Base-by-base conservation (phyloP, 768 basidiomycete species). In the Amanita thiersii region DNA sequence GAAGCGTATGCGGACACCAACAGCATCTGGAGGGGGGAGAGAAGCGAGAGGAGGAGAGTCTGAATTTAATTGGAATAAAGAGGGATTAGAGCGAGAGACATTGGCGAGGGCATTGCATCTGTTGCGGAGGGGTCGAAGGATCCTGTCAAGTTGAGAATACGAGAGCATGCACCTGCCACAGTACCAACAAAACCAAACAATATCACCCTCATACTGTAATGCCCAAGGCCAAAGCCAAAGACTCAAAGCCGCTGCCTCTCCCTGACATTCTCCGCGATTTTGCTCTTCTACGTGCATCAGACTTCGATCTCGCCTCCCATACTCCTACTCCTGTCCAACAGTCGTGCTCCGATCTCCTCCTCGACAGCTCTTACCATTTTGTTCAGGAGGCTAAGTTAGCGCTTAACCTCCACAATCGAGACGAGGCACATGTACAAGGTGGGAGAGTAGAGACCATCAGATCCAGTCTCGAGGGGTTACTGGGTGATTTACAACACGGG, bases 191-290 rank as follows among this genome's bases (percentile, higher is more conserved):
- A 45, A 28, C 25, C n/a, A 19, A 4, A 37, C 45, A 15, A 43
- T 17, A 35, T 40, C 33, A 7, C 12, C 31, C 17, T 6, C 24
- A 20, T 26, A 17, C 30, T 32, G 30, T 14, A 44, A 38, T 36
- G n/a, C 46, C 33, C 14, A 45, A 32, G 37, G 40, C 48, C 33
- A 56, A 61, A 54, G 28, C 48, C 21, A 60, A 65, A 64, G 61
- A 62, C 40, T 52, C 43, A 15, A 70, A 76, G 46, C 71, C 77
- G 9, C 65, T 87, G 30, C 63, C 75, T 5, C 66, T 86, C 21
- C 57, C 66, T 44, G 70, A 77, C 43, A 77, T 76, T 5, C 67
- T 87, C 26, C 79, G 72, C 9, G 86, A 89, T 58, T 73, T 89
- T 17, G 84, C 86, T 4, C 58, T 85, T 23, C 62, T 88, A 14